These are phyloP conservation scores for Xylaria palmicola DNA, from an alignment of 495 filamentous ascomycete genomes.

Conservation along the genomic window DNA sequence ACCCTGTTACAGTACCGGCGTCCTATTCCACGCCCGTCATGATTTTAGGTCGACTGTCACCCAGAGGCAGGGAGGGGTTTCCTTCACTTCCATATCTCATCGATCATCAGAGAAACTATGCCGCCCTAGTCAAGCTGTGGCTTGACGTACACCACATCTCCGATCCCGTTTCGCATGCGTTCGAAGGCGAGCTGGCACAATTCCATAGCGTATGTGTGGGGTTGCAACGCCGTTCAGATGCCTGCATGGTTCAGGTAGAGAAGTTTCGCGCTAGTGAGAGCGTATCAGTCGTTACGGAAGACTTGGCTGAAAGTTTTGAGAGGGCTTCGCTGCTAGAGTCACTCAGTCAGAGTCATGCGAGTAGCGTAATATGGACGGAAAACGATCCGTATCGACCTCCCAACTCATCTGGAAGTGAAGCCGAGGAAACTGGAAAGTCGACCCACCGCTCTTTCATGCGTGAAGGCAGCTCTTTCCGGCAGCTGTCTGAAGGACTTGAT, in stretches of 20 bases:
- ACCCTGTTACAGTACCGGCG: slow-evolving; percentile 65
- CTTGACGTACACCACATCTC: slow-evolving; percentile 57
- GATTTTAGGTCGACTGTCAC: slow-evolving; percentile 80
- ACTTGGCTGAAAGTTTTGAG: slow-evolving; percentile 75
- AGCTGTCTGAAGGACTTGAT: slow-evolving; percentile 39
- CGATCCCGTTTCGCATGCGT: slow-evolving; percentile 41
- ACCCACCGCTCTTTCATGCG: slow-evolving; percentile 43
- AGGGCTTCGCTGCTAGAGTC: slow-evolving; percentile 54
- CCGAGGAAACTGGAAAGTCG: slow-evolving; percentile 42
- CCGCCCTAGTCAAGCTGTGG: slow-evolving; percentile 87
- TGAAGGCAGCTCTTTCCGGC: slow-evolving; percentile 40
- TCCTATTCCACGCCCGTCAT: slow-evolving; percentile 92
- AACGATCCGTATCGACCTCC: slow-evolving; percentile 38
- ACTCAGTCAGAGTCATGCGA: slow-evolving; percentile 32
- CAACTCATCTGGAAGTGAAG: slow-evolving; percentile 50
- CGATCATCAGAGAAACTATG: slow-evolving; percentile 85
- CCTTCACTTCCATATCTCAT: slow-evolving; percentile 93
- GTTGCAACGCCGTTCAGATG: slow-evolving; percentile 70
- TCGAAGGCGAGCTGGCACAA: slow-evolving; percentile 60
- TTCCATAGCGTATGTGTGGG: slow-evolving; percentile 75
- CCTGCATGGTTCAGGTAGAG: slow-evolving; percentile 59
- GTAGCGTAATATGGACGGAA: slow-evolving; percentile 34
- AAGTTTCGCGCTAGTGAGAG: slow-evolving; percentile 52
- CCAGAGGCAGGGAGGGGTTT: slow-evolving; percentile 85
- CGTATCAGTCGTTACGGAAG: slow-evolving; percentile 63